Percentiles rank a stretch among this genome's conserved stretches.
Conservation (phyloP, 106 monocot species). For the Dendrobium huoshanense region DNA sequence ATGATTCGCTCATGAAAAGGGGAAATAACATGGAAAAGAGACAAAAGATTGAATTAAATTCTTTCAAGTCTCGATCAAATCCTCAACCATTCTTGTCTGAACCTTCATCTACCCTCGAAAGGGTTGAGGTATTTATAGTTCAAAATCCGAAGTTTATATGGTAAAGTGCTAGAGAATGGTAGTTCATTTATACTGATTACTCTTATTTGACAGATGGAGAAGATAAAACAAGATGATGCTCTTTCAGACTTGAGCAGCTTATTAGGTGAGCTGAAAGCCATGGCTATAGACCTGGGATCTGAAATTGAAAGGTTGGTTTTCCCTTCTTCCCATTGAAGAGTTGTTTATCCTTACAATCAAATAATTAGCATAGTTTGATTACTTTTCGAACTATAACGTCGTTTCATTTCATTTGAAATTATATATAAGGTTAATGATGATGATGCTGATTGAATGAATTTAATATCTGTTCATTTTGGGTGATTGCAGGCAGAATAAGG, state of each 20-base stretch:
- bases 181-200: background rate
- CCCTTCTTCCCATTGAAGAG: background rate
- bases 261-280: constrained; percentile 49
- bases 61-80: constrained; percentile 15
- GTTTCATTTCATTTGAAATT: background rate
- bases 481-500: constrained; percentile 46
- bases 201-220: constrained; percentile 36
- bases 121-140: constrained; percentile 34
- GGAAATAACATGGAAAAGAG: constrained; percentile 46
- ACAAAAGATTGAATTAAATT: constrained; percentile 38
- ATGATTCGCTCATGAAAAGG: constrained; percentile 38
- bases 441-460: background rate
- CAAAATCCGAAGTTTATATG: background rate
- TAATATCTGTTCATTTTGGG: background rate
- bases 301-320: constrained; percentile 47
- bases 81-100: constrained; percentile 15
- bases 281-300: constrained; percentile 67
- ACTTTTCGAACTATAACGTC: background rate
- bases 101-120: constrained; percentile 24
- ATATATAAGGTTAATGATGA: background rate
- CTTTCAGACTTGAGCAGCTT: constrained; percentile 54
- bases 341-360: background rate
- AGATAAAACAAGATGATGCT: constrained; percentile 54
- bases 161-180: background rate
- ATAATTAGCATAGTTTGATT: no score